phyloP scores from a whole-genome alignment of 129 eudicot genomes.

The Pittosporum tobira region DNA sequence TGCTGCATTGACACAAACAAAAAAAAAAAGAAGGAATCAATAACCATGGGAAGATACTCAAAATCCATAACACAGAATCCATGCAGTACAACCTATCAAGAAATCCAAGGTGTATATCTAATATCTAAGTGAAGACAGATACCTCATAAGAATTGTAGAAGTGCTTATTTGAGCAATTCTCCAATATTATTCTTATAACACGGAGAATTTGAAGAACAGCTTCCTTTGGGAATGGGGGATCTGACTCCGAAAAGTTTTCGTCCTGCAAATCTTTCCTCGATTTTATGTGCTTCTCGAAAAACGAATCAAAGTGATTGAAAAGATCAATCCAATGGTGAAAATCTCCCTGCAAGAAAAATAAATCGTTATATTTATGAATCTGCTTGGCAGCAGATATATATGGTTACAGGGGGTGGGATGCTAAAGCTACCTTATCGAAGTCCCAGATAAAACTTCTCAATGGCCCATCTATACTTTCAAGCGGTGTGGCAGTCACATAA shows the following conservation, averaged over 20 bases:
- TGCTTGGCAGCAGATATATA: constrained; percentile 9
- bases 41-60: background rate
- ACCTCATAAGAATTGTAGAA: constrained; percentile 93
- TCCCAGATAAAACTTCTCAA: constrained; percentile 82
- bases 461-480: constrained; percentile 69
- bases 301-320: constrained; percentile 80
- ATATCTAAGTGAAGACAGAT: constrained; percentile 14
- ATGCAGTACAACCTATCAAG: background rate
- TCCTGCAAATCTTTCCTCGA: constrained; percentile 86
- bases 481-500: constrained; percentile 58
- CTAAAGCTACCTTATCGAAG: constrained; percentile 73
- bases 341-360: constrained; percentile 79
- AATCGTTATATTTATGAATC: constrained; percentile 10
- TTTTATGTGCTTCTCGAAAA: constrained; percentile 81
- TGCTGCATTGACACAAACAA: constrained; percentile 46
- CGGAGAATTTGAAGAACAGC: constrained; percentile 89
- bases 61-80: background rate
- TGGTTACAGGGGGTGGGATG: constrained; percentile 1
- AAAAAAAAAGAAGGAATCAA: constrained; percentile 18
- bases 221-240: constrained; percentile 88
- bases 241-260: constrained; percentile 62
- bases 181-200: constrained; percentile 72
- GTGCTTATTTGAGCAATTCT: constrained; percentile 92
- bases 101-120: background rate
- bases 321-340: constrained; percentile 97